A percentile compares a stretch with the other conserved stretches of the same genome.
These are phyloP conservation scores for Canariomyces notabilis DNA, from an alignment of 2,329 filamentous ascomycete species.

Conservation along the genomic window DNA sequence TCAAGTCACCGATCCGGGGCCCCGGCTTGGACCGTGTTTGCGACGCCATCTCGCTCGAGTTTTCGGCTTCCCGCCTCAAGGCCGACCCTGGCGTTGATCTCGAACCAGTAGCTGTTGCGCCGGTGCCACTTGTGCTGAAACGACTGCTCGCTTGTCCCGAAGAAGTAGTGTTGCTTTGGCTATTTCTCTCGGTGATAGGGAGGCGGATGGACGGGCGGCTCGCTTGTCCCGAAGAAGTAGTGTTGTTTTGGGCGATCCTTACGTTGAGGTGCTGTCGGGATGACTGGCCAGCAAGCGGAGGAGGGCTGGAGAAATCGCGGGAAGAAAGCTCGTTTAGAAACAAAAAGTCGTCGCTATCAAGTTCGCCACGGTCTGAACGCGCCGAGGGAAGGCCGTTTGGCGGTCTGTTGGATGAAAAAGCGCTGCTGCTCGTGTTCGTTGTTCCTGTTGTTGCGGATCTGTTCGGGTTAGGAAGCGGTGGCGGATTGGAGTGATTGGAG, in stretches of 20 bases:
- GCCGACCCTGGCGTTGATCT: background rate
- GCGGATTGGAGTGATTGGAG: background rate
- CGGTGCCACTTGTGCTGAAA: background rate
- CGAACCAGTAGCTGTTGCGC: background rate
- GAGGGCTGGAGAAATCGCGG: conserved; percentile 16
- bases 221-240: too few relatives aligned
- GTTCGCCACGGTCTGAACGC: conserved; percentile 7
- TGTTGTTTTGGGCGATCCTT: background rate
- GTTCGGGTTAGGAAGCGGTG: background rate
- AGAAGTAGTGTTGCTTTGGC: background rate
- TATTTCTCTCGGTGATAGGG: too few relatives aligned
- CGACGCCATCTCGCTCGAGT: conserved; percentile 7
- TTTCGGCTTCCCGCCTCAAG: background rate
- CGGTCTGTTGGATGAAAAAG: conserved; percentile 1
- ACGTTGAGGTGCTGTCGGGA: background rate
- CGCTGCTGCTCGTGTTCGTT: background rate
- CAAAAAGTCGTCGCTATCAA: conserved; percentile 16
- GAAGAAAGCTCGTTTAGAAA: conserved; percentile 13
- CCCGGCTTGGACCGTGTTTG: background rate
- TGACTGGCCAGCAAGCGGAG: conserved; percentile 10
- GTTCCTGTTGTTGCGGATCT: background rate
- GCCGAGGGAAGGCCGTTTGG: background rate
- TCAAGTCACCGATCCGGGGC: conserved; percentile 3
- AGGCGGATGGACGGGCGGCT: too few relatives aligned
- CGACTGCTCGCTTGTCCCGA: too few relatives aligned